Percentiles rank a stretch among this genome's conserved stretches.
phyloP scores from a whole-genome alignment of 2,329 filamentous ascomycete genomes.

The Phyllosticta citriasiana region DNA sequence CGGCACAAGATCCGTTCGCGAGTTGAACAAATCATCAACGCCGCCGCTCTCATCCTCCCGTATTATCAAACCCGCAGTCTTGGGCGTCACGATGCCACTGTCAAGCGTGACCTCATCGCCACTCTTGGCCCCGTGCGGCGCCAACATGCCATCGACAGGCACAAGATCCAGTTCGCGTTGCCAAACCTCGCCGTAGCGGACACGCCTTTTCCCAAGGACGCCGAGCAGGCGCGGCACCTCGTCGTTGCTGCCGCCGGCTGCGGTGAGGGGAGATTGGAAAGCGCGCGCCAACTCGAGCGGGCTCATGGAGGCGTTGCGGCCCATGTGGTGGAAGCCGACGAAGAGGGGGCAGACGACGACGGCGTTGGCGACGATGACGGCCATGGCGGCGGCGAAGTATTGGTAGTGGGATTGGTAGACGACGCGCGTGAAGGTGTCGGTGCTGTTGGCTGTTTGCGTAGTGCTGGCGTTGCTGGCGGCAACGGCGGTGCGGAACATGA shows the following conservation, averaged over 20 bases:
- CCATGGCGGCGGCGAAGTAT: constrained; percentile 12
- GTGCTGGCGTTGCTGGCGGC: not conserved
- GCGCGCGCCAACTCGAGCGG: constrained; percentile 24
- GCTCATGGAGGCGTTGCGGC: constrained; percentile 19
- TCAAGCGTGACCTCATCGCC: not conserved
- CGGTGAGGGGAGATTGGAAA: constrained; percentile 22
- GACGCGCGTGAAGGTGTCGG: not conserved
- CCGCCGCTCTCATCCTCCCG: not conserved
- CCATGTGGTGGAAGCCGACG: constrained; percentile 22
- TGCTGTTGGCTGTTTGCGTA: not conserved
- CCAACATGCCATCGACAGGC: not conserved
- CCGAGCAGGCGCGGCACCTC: not conserved
- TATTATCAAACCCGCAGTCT: not conserved
- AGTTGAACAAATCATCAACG: not conserved
- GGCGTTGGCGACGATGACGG: constrained; percentile 14
- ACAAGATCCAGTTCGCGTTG: not conserved
- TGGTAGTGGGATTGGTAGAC: constrained; percentile 9
- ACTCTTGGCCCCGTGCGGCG: not conserved
- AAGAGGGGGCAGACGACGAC: constrained; percentile 17
- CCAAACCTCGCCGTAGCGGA: not conserved
- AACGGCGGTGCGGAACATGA: not conserved
- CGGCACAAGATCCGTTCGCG: not conserved
- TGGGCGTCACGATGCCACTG: not conserved
- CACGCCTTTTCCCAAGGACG: not conserved
- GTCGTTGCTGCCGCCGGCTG: not conserved